A percentile compares a stretch with the other conserved stretches of the same genome.
Evolutionary conservation across 1,139 yeast genomes (phyloP).

Genomic region (Scheffersomyces cryptocercus): DNA sequence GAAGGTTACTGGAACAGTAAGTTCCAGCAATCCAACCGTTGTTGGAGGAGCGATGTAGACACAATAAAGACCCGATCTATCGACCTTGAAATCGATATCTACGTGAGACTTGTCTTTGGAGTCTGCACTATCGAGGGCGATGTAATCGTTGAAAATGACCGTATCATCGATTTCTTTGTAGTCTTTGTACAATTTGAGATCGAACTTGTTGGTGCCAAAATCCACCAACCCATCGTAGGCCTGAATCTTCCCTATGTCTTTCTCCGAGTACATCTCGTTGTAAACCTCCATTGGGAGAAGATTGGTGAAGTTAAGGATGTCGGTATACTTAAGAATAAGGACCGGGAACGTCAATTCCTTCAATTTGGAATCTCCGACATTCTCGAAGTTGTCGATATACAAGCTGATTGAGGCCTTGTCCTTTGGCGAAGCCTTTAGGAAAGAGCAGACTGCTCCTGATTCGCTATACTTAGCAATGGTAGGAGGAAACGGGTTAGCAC

Average conservation of each 20-base stretch:
- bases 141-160: constrained; percentile 9
- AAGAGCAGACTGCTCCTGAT: constrained; percentile 1
- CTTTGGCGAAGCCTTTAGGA: too few species aligned
- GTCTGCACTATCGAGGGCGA: constrained; percentile 5
- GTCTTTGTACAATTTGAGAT: constrained; percentile 3
- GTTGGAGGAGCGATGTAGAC: constrained; percentile 31
- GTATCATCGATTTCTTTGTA: constrained; percentile 4
- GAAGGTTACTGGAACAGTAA: constrained; percentile 21
- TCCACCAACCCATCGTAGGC: constrained; percentile 15
- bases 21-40: constrained; percentile 8
- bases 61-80: constrained; percentile 35
- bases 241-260: constrained; percentile 7
- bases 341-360: constrained; percentile 19
- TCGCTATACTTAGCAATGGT: not conserved
- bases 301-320: constrained; percentile 22
- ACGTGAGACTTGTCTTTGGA: constrained; percentile 6
- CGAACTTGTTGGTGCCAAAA: constrained; percentile 5
- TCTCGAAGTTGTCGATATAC: not conserved
- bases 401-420: not conserved
- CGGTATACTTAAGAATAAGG: constrained; percentile 26
- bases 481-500: not conserved
- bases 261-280: constrained; percentile 7
- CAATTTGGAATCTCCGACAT: too few species aligned
- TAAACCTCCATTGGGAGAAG: constrained; percentile 21
- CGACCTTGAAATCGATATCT: constrained; percentile 15